These are phyloP conservation scores for Berkeleyomyces rouxiae DNA, from an alignment of 2,329 filamentous ascomycete genomes.

Conservation along the genomic window DNA sequence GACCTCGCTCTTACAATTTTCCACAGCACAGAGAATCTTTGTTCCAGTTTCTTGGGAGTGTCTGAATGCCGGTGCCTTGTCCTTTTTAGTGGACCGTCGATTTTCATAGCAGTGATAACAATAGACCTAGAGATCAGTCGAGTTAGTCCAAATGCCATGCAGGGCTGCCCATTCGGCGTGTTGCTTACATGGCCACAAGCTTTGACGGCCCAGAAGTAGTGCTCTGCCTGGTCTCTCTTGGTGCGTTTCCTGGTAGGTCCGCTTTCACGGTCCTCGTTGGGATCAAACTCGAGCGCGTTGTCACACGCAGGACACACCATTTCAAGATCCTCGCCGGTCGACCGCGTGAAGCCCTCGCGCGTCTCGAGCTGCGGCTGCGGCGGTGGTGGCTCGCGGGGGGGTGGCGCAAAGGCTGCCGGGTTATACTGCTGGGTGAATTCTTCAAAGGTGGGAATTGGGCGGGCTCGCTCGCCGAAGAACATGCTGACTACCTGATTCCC, in stretches of 20 bases:
- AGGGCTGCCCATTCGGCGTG: background rate
- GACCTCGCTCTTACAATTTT: conserved; percentile 38
- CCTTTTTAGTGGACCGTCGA: conserved; percentile 27
- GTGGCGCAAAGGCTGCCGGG: conserved; percentile 19
- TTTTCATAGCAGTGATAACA: conserved; percentile 45
- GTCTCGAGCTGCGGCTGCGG: conserved; percentile 24
- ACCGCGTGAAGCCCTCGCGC: conserved; percentile 61
- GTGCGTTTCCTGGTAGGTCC: conserved; percentile 21
- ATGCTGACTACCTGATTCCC: too few relatives aligned
- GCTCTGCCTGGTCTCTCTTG: conserved; percentile 42
- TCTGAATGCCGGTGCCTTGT: conserved; percentile 14
- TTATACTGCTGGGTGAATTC: conserved; percentile 12
- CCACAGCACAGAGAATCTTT: conserved; percentile 37
- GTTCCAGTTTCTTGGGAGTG: background rate
- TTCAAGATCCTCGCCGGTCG: conserved; percentile 52
- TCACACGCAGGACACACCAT: conserved; percentile 78
- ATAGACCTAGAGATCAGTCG: conserved; percentile 33
- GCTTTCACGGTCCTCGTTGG: conserved; percentile 19
- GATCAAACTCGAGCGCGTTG: conserved; percentile 64
- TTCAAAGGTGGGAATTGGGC: too few relatives aligned
- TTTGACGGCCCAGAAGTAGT: conserved; percentile 85
- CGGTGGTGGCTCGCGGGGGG: conserved; percentile 23
- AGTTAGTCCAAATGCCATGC: background rate
- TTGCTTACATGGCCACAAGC: conserved; percentile 74
- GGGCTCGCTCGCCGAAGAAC: too few relatives aligned